phyloP scores from a whole-genome alignment of 2,329 filamentous ascomycete genomes.

The Calonectria honghensis region DNA sequence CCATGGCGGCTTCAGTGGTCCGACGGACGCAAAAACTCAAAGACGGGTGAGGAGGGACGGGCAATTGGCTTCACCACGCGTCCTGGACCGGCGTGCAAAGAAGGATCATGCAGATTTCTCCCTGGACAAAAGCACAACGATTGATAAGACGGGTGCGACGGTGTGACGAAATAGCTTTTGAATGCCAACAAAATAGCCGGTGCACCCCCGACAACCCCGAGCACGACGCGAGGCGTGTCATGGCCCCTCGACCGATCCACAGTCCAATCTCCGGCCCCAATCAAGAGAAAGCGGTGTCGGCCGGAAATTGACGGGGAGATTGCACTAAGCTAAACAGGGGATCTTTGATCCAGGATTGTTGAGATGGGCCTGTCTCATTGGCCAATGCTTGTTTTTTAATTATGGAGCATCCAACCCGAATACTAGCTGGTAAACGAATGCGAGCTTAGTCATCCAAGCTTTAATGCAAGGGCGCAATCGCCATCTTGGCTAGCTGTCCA shows the following conservation, averaged over 20 bases:
- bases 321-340: slow-evolving; percentile 17
- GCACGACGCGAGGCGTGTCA: slow-evolving; percentile 24
- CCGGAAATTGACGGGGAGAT: slow-evolving; percentile 18
- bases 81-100: slow-evolving; percentile 1
- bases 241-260: slow-evolving; percentile 12
- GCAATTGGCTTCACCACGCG: slow-evolving; percentile 17
- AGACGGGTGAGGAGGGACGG: not conserved
- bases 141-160: slow-evolving; percentile 26
- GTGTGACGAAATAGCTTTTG: slow-evolving; percentile 25
- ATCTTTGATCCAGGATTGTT: slow-evolving; percentile 4
- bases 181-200: slow-evolving; percentile 23
- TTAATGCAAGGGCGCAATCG: slow-evolving; percentile 18
- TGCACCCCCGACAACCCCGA: slow-evolving; percentile 26
- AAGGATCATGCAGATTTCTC: slow-evolving; percentile 9
- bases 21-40: not conserved
- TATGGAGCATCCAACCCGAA: slow-evolving; percentile 16
- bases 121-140: slow-evolving; percentile 10
- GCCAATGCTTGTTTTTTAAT: slow-evolving; percentile 1
- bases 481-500: not conserved
- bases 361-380: slow-evolving; percentile 3
- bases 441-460: slow-evolving; percentile 1
- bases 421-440: slow-evolving; percentile 17
- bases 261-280: slow-evolving; percentile 27
- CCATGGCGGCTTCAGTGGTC: slow-evolving; percentile 55
- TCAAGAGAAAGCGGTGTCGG: slow-evolving; percentile 12